Evolutionary conservation across 1,284 basidiomycete species (phyloP), one percentile per base, ranked within the genome.

Genomic region (Microbotryomycetes sp.): DNA sequence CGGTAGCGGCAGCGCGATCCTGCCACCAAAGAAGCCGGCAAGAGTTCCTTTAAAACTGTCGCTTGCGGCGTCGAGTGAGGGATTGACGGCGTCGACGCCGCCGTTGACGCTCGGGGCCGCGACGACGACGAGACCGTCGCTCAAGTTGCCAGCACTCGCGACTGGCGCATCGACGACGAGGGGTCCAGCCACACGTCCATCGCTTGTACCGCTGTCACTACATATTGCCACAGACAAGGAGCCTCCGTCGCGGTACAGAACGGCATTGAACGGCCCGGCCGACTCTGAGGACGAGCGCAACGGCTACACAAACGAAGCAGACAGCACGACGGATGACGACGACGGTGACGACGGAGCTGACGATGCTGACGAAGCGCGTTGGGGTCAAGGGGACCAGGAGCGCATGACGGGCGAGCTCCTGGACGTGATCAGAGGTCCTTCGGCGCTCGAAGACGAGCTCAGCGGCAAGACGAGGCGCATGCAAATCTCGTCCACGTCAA

Each of bases 401-500:
- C 46, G 67, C 3, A 64, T 66, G 60, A 61, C 64, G 3, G 62
- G 57, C 18, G 67, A 68, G 27, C 49, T 68, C 2, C 52, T 64
- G 41, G 56, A 68, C 24, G 67, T 63, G 7, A 68, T 68, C 47
- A 58, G 63, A 4, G 67, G 67, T 3, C 59, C 60, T 13, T 51
- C 51, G 4, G 66, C 59, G 13, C 47, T 66, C 16, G 67, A 66
- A 52, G 67, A 68, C 26, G 67, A 68, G 50, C 27, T 66, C 47
- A 60, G 57, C 16, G 64, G 64, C 5, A 30, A 45, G 58, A 66
- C 67, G 23, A 46, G 67, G 23, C 49, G 64, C 13, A 35, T 59
- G 46, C 54, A 59, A 52, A 65, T 63, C 52, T 35, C 55, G 35
- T 60, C 58, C 18, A 29, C 62, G 11, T 18, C 35, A 11, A 18